These are phyloP conservation scores for Alternaria triticimaculans DNA, from an alignment of 2,329 filamentous ascomycete species.

Conservation along the genomic window DNA sequence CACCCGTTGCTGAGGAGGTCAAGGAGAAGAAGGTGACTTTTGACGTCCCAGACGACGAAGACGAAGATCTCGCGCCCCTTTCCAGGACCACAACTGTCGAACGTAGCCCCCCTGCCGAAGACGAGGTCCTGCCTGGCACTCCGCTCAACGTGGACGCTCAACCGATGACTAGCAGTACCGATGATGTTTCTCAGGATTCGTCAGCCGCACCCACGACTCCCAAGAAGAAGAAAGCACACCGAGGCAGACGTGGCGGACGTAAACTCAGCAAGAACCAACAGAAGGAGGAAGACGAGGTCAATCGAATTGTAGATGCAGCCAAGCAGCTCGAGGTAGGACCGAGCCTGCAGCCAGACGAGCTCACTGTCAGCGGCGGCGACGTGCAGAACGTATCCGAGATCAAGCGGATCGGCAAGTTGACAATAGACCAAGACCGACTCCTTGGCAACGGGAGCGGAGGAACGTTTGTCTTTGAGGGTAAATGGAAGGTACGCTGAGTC, in stretches of 20 bases:
- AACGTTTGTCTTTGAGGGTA: slow-evolving; percentile 95
- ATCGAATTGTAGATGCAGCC: slow-evolving; percentile 50
- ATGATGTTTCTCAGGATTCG: slow-evolving; percentile 31
- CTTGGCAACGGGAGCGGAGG: slow-evolving; percentile 87
- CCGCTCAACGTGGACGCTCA: slow-evolving; percentile 15
- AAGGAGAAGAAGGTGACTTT: slow-evolving; percentile 46
- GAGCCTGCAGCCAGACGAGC: slow-evolving; percentile 48
- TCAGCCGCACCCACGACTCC: slow-evolving; percentile 33
- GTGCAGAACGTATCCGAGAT: slow-evolving; percentile 56
- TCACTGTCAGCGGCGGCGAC: slow-evolving; percentile 51
- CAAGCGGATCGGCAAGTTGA: slow-evolving; percentile 66
- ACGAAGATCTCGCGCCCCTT: slow-evolving; percentile 42
- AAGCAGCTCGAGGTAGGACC: slow-evolving; percentile 45
- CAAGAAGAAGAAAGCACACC: slow-evolving; percentile 59
- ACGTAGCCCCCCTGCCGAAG: slow-evolving; percentile 25
- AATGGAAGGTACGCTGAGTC: slow-evolving; percentile 67
- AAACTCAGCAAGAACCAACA: slow-evolving; percentile 53
- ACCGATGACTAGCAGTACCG: slow-evolving; percentile 13
- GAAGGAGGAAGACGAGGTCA: slow-evolving; percentile 46
- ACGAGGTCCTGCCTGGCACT: slow-evolving; percentile 10
- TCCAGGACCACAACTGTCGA: slow-evolving; percentile 45
- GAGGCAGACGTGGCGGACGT: slow-evolving; percentile 56
- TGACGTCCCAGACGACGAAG: slow-evolving; percentile 38
- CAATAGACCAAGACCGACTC: slow-evolving; percentile 65
- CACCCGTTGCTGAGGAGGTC: slow-evolving; percentile 18